Evolutionary conservation across 164 flowering plant genomes (phyloP).

Genomic region (Vitis cinerea): DNA sequence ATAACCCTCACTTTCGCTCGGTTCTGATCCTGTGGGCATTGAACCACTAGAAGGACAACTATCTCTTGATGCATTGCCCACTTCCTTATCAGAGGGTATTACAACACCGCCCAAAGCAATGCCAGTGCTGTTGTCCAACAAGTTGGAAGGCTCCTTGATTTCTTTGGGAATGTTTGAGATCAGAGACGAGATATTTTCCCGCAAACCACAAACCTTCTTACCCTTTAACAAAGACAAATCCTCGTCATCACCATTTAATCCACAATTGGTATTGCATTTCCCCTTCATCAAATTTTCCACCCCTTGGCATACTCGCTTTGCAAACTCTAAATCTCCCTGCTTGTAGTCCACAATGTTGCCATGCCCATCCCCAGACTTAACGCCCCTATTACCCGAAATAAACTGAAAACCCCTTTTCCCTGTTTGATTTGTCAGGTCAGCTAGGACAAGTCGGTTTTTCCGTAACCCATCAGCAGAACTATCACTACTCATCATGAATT

Average conservation of each 20-base stretch:
- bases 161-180: slow-evolving; percentile 11
- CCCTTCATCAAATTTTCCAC: slow-evolving; percentile 30
- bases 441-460: slow-evolving; percentile 37
- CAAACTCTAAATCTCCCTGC: slow-evolving; percentile 14
- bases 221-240: slow-evolving; percentile 10
- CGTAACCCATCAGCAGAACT: slow-evolving; percentile 17
- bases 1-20: neutral
- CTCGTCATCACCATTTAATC: neutral
- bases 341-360: slow-evolving; percentile 12
- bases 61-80: slow-evolving; percentile 25
- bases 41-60: slow-evolving; percentile 20
- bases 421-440: slow-evolving; percentile 54
- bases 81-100: slow-evolving; percentile 12
- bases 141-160: slow-evolving; percentile 5
- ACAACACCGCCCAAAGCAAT: slow-evolving; percentile 6
- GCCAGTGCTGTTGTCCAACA: slow-evolving; percentile 10
- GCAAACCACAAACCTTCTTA: slow-evolving; percentile 8
- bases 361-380: slow-evolving; percentile 17
- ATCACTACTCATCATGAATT: slow-evolving; percentile 34
- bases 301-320: slow-evolving; percentile 26
- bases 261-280: slow-evolving; percentile 15
- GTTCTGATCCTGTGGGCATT: slow-evolving; percentile 9
- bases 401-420: slow-evolving; percentile 43
- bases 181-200: slow-evolving; percentile 7
- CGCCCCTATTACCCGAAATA: slow-evolving; percentile 12